Percentiles rank a stretch among this genome's conserved stretches.
Evolutionary conservation across 768 basidiomycete genomes (phyloP).

Genomic region (Exidia glandulosa): DNA sequence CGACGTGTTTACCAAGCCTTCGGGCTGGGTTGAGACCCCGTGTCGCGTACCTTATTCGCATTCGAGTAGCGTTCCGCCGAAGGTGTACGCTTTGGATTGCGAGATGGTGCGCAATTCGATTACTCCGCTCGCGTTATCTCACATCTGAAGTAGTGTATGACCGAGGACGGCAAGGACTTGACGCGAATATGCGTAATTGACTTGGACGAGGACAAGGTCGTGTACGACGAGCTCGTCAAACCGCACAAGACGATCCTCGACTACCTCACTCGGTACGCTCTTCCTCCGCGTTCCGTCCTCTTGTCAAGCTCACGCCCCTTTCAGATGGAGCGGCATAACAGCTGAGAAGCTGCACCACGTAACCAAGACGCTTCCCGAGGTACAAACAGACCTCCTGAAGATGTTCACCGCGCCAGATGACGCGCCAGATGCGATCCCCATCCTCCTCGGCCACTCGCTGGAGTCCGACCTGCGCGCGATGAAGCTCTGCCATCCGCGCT

Average conservation of each 20-base stretch:
- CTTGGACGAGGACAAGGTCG: constrained; percentile 51
- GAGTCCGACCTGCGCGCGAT: constrained; percentile 89
- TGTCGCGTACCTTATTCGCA: background rate
- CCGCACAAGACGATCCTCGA: constrained; percentile 76
- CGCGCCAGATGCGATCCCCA: constrained; percentile 42
- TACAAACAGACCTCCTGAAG: constrained; percentile 59
- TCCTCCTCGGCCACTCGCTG: constrained; percentile 90
- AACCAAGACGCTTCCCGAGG: constrained; percentile 68
- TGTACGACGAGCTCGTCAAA: constrained; percentile 87
- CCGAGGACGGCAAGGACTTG: constrained; percentile 82
- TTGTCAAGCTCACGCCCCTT: background rate
- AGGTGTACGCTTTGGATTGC: constrained; percentile 83
- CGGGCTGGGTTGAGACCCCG: constrained; percentile 80
- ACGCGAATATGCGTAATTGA: constrained; percentile 81
- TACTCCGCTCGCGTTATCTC: background rate
- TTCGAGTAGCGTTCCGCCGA: constrained; percentile 15
- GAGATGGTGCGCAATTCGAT: constrained; percentile 93
- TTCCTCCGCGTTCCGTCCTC: background rate
- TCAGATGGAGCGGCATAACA: constrained; percentile 90
- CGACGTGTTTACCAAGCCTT: constrained; percentile 49
- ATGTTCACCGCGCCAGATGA: constrained; percentile 39
- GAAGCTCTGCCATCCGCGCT: constrained; percentile 72
- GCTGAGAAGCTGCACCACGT: constrained; percentile 53
- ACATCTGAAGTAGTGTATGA: constrained; percentile 53
- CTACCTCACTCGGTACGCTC: constrained; percentile 85